phyloP scores from a whole-genome alignment of 2,329 filamentous ascomycete species.

The Nothomitra cinnamomea region DNA sequence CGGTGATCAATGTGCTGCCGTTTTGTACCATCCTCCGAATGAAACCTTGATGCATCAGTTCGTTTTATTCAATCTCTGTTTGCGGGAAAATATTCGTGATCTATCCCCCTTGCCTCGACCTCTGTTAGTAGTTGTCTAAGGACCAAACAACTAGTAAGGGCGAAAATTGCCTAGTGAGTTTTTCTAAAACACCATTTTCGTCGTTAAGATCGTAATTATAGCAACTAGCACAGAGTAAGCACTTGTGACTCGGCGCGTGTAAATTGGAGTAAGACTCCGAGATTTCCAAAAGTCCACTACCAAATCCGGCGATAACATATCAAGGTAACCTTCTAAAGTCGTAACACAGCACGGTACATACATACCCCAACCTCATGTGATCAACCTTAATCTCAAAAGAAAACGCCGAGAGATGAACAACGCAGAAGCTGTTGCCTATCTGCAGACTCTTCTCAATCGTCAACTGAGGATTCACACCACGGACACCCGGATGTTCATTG shows the following conservation, averaged over 20 bases:
- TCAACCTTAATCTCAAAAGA: not conserved
- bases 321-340: not conserved
- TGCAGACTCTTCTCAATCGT: constrained; percentile 55
- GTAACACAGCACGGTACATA: not conserved
- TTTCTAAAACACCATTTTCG: too few species aligned
- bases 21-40: not conserved
- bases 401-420: constrained; percentile 26
- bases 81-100: too few species aligned
- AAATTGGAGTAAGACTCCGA: too few species aligned
- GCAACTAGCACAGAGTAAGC: too few species aligned
- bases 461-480: constrained; percentile 63
- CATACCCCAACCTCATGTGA: not conserved
- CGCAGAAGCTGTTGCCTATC: constrained; percentile 36
- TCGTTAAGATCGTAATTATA: too few species aligned
- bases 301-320: too few species aligned
- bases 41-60: not conserved
- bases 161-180: too few species aligned
- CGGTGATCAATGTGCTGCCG: not conserved
- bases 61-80: not conserved
- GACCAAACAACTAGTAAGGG: too few species aligned
- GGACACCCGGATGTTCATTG: constrained; percentile 77
- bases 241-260: too few species aligned
- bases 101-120: too few species aligned
- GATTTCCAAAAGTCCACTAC: too few species aligned
- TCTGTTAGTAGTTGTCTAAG: too few species aligned